phyloP scores from a whole-genome alignment of 2,329 filamentous ascomycete genomes.

The Pseudogymnoascus sp. region DNA sequence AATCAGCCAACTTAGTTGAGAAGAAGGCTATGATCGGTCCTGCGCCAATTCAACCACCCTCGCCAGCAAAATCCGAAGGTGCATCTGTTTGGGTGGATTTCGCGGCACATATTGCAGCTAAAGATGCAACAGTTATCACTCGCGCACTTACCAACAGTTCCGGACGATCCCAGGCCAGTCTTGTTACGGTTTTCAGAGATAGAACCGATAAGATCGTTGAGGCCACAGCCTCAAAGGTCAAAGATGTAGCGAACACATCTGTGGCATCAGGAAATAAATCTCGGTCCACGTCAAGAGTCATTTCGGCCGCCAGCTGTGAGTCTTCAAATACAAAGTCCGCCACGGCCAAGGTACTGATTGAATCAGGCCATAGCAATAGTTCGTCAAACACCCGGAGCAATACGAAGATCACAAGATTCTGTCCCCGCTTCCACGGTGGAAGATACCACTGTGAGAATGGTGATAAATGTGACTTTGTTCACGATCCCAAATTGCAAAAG shows the following conservation, averaged over 20 bases:
- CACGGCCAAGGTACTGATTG: neutral
- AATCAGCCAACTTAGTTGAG: slow-evolving; percentile 22
- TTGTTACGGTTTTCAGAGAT: neutral
- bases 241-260: neutral
- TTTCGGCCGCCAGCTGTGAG: neutral
- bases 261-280: neutral
- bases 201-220: neutral
- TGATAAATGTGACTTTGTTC: neutral
- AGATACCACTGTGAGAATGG: slow-evolving; percentile 4
- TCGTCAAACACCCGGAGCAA: neutral
- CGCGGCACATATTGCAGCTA: neutral
- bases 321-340: neutral
- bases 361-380: neutral
- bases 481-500: neutral
- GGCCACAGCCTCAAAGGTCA: neutral
- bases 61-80: slow-evolving; percentile 4
- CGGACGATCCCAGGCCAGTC: neutral
- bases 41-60: slow-evolving; percentile 28
- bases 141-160: neutral
- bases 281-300: neutral
- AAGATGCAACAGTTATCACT: neutral
- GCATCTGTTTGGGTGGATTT: slow-evolving; percentile 16
- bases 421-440: neutral
- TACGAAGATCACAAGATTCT: neutral
- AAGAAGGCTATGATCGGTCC: slow-evolving; percentile 38